Conservation (phyloP, 179 eudicot genomes). For the Silene coronaria region DNA sequence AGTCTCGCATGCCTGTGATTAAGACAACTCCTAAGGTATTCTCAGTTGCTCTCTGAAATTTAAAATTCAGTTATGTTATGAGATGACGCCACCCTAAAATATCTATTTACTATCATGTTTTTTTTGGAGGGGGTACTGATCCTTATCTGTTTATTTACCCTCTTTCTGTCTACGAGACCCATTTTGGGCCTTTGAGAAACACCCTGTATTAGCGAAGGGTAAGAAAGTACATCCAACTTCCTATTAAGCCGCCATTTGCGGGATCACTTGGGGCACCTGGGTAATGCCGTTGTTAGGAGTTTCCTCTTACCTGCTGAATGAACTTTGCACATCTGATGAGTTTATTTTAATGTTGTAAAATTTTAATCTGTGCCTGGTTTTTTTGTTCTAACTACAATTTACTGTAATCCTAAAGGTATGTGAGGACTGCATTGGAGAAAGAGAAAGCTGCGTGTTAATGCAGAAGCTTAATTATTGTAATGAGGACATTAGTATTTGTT, state of each 20-base stretch:
- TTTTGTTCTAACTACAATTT: conserved; percentile 19
- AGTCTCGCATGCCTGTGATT: conserved; percentile 37
- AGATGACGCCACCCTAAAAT: no score
- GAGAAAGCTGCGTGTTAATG: conserved; percentile 83
- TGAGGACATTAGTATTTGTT: conserved; percentile 79
- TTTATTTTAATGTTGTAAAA: not conserved
- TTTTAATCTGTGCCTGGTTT: no score
- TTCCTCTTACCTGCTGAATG: not conserved
- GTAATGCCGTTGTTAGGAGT: not conserved
- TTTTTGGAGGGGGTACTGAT: no score
- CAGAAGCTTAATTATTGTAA: conserved; percentile 75
- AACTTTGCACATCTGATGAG: not conserved
- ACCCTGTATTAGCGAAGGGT: not conserved
- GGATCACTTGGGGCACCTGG: no score
- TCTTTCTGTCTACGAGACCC: conserved; percentile 3
- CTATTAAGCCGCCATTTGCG: not conserved
- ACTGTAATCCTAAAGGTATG: conserved; percentile 50
- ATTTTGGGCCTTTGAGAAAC: not conserved
- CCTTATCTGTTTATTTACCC: not conserved
- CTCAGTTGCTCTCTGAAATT: not conserved
- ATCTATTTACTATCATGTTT: no score
- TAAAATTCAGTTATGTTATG: not conserved
- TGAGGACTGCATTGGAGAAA: conserved; percentile 89
- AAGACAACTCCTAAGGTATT: conserved; percentile 77
- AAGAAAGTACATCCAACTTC: not conserved